Evolutionary conservation across 257 asterid species (phyloP).

Genomic region (Solanum dulcamara): DNA sequence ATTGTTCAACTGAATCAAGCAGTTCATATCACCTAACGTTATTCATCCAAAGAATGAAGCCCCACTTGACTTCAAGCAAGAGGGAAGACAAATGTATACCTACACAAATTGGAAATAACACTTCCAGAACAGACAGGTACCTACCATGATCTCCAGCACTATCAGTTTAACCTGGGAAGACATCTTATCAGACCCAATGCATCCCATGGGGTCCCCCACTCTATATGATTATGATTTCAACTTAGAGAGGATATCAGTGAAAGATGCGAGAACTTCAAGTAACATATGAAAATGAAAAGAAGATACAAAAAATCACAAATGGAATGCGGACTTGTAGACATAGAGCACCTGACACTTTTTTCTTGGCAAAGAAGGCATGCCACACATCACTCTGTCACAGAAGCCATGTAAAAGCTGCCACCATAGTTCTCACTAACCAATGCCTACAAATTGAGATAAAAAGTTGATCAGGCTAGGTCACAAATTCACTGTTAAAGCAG

Average conservation of each 20-base stretch:
- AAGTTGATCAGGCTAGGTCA: neutral
- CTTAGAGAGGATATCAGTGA: neutral
- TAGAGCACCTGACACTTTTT: neutral
- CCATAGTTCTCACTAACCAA: slow-evolving; percentile 66
- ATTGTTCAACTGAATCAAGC: neutral
- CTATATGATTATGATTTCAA: neutral
- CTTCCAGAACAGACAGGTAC: neutral
- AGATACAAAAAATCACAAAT: neutral
- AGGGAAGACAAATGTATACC: neutral
- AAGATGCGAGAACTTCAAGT: neutral
- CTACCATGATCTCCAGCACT: neutral
- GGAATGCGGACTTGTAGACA: neutral
- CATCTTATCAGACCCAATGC: neutral
- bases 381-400: slow-evolving; percentile 13
- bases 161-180: neutral
- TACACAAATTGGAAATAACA: neutral
- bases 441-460: slow-evolving; percentile 31
- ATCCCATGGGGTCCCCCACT: neutral
- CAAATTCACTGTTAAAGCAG: neutral
- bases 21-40: neutral
- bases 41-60: neutral
- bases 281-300: neutral
- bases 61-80: neutral
- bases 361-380: neutral
- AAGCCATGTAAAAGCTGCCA: slow-evolving; percentile 47